phyloP scores from a whole-genome alignment of 495 filamentous ascomycete genomes.

The Xylaria cubensis region DNA sequence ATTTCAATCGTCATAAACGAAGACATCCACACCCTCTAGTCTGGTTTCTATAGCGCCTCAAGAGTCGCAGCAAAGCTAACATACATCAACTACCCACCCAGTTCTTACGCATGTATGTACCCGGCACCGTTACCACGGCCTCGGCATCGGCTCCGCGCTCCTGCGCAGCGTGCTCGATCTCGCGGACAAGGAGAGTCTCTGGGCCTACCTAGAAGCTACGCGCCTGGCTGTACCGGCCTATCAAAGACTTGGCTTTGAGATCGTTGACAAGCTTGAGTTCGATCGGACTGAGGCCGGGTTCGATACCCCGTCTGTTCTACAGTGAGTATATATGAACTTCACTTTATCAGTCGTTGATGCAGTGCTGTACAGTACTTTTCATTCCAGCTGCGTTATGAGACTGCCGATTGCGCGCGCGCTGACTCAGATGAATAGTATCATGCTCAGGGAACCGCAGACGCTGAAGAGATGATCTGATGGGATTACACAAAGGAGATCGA shows the following conservation, averaged over 20 bases:
- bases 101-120: conserved; percentile 52
- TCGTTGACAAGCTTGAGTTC: conserved; percentile 36
- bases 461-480: neutral
- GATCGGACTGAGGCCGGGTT: conserved; percentile 24
- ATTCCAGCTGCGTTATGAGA: neutral
- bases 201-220: conserved; percentile 54
- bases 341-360: neutral
- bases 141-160: conserved; percentile 48
- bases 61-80: neutral
- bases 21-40: too few relatives aligned
- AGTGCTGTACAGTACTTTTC: neutral
- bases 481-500: neutral
- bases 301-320: neutral
- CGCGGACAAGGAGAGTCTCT: conserved; percentile 44
- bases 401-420: neutral
- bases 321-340: neutral
- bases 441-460: conserved; percentile 18
- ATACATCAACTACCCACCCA: conserved; percentile 22
- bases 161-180: conserved; percentile 44
- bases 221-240: conserved; percentile 51
- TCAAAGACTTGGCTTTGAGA: conserved; percentile 47
- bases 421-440: neutral
- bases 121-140: conserved; percentile 49
- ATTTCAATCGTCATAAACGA: too few relatives aligned
- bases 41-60: neutral